Conservation (phyloP, 2,329 filamentous ascomycete species). For the Sporothrix euskadiensis region DNA sequence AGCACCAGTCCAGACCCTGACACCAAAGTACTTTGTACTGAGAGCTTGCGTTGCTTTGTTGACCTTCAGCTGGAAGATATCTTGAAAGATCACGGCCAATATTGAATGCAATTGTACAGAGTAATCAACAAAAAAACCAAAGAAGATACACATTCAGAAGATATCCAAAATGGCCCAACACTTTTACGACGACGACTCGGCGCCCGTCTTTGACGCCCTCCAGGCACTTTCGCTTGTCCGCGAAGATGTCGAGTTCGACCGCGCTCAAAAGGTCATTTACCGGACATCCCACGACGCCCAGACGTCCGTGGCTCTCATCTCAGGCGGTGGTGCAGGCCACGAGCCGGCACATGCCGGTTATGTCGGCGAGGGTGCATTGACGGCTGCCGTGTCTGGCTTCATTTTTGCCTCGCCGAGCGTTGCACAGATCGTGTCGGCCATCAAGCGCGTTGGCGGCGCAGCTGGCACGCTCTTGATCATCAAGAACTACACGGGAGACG, state of each 20-base stretch:
- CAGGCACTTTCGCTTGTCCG: background rate
- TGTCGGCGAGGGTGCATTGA: slow-evolving; percentile 77
- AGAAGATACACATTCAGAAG: background rate
- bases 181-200: slow-evolving; percentile 11
- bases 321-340: slow-evolving; percentile 84
- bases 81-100: background rate
- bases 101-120: background rate
- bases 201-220: slow-evolving; percentile 1
- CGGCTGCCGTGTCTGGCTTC: slow-evolving; percentile 79
- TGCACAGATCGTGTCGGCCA: slow-evolving; percentile 71
- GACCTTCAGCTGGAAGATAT: background rate
- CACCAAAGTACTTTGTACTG: background rate
- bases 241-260: background rate
- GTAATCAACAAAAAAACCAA: background rate
- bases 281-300: slow-evolving; percentile 50
- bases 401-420: slow-evolving; percentile 74
- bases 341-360: slow-evolving; percentile 84
- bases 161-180: slow-evolving; percentile 1
- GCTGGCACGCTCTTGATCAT: slow-evolving; percentile 77
- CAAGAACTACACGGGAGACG: slow-evolving; percentile 90
- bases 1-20: background rate
- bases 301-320: slow-evolving; percentile 73
- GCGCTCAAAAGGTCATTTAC: slow-evolving; percentile 61
- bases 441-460: slow-evolving; percentile 51
- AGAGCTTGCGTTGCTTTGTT: background rate